A percentile compares a stretch with the other conserved stretches of the same genome.
Evolutionary conservation across 2,329 filamentous ascomycete species (phyloP).

Genomic region (Scorias spongiosa): DNA sequence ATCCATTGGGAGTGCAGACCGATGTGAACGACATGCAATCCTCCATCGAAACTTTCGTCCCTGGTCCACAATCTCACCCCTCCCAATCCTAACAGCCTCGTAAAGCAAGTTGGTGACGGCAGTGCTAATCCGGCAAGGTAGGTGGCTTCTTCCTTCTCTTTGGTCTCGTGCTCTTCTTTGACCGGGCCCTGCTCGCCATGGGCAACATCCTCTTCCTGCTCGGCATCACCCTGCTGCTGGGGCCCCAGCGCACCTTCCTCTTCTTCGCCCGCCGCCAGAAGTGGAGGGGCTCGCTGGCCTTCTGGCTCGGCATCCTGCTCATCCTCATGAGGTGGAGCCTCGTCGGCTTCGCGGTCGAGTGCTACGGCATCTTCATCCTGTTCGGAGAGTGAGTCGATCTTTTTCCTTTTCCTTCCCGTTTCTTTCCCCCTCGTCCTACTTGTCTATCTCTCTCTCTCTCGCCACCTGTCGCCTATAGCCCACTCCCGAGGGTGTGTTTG

Average conservation of each 20-base stretch:
- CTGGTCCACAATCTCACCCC: not conserved
- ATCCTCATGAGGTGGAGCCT: constrained; percentile 87
- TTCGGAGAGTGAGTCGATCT: constrained; percentile 54
- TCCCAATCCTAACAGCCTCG: not conserved
- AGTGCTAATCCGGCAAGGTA: constrained; percentile 25
- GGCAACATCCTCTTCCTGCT: constrained; percentile 98
- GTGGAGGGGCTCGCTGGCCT: constrained; percentile 77
- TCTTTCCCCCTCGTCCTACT: too few species aligned
- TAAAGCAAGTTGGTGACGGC: not conserved
- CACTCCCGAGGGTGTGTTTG: too few species aligned
- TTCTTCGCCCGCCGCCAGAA: constrained; percentile 96
- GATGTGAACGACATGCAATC: constrained; percentile 4
- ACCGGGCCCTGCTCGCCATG: constrained; percentile 95
- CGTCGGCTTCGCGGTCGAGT: constrained; percentile 75
- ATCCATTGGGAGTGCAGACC: constrained; percentile 2
- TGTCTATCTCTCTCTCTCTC: not conserved
- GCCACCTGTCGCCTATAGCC: not conserved
- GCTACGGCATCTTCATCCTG: constrained; percentile 82
- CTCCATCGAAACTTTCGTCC: constrained; percentile 1
- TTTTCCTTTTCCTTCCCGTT: not conserved
- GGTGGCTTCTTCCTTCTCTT: constrained; percentile 90
- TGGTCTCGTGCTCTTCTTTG: constrained; percentile 94
- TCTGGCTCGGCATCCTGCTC: constrained; percentile 65
- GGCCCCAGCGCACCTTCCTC: constrained; percentile 71
- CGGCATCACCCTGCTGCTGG: constrained; percentile 91